Base-by-base conservation (phyloP, 2,329 filamentous ascomycete genomes). In the Aureobasidium sp. region DNA sequence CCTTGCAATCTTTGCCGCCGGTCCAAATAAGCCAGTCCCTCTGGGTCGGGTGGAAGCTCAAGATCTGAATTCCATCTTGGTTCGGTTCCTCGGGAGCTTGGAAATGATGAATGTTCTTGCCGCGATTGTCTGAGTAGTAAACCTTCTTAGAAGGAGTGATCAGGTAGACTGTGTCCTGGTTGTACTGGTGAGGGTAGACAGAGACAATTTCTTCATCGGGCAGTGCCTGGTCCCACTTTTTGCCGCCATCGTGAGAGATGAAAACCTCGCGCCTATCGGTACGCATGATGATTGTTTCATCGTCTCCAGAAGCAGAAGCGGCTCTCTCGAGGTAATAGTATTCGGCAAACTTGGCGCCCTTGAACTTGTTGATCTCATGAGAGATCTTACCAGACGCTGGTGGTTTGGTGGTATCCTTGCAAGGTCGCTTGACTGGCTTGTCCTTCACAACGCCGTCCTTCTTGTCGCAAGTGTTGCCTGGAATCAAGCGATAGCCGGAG, bases 11-110 rank as follows among this genome's bases (percentile, higher is more conserved):
- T 66, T 85, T 77, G 10, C 78, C 77, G 43, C 92, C 93, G 53
- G 88, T 85, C 92, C 92, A 97, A 65, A 99, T 89, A 47, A 97
- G 80, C 91, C 92, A 97, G 69, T 96, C 89, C 71, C 87, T 88
- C 69, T 88, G 84, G 67, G 88, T 85, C 1, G 92, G 89, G 69
- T 99, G 94, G 77, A 99, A 99, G 39, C 81, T 80, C 67, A 90
- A 74, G 46, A 92, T 81, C 20, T 84, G 81, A 5, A 79, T 68
- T 6, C 70, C 70, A 7, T 77, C 71, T 20, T 69, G 74, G 74
- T 81, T 82, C n/a, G 82, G 80, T 66, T 82, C 82, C 46, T 83
- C 79, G 1, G 87, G 89, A 2, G 87, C 85, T 63, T 89, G 75
- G 74, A 97, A 96, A 53, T 79, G 81, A 71, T 89, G 84, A 67